Conservation (phyloP, 805 yeast species). For the Pichia paraexigua region DNA sequence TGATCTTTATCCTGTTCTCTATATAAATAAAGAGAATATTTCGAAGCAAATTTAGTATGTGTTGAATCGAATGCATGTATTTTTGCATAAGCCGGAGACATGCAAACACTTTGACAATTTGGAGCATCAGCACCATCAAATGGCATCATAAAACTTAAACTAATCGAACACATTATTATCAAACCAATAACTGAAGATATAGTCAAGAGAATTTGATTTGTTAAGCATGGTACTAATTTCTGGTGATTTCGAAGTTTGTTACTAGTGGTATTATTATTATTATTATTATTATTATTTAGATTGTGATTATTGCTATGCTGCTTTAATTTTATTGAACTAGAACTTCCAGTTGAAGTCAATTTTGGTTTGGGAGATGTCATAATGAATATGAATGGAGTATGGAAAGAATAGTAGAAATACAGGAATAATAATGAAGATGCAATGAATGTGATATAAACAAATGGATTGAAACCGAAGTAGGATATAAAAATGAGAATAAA, state of each 20-base stretch:
- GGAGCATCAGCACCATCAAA: constrained; percentile 41
- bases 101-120: constrained; percentile 57
- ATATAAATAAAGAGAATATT: constrained; percentile 78
- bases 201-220: not conserved
- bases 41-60: constrained; percentile 63
- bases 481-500: too few relatives aligned
- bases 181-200: constrained; percentile 16
- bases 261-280: not conserved
- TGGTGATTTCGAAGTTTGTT: not conserved
- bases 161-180: constrained; percentile 19
- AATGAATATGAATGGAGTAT: not conserved
- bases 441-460: too few relatives aligned
- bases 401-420: not conserved
- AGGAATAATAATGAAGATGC: too few relatives aligned
- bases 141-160: constrained; percentile 21
- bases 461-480: too few relatives aligned
- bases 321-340: not conserved
- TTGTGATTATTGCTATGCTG: not conserved
- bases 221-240: not conserved
- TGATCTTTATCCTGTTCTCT: constrained; percentile 71
- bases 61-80: constrained; percentile 64
- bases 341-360: not conserved
- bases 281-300: not conserved
- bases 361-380: not conserved
- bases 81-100: constrained; percentile 80